phyloP scores from a whole-genome alignment of 495 filamentous ascomycete species.

The Aspergillus coremiiformis region DNA sequence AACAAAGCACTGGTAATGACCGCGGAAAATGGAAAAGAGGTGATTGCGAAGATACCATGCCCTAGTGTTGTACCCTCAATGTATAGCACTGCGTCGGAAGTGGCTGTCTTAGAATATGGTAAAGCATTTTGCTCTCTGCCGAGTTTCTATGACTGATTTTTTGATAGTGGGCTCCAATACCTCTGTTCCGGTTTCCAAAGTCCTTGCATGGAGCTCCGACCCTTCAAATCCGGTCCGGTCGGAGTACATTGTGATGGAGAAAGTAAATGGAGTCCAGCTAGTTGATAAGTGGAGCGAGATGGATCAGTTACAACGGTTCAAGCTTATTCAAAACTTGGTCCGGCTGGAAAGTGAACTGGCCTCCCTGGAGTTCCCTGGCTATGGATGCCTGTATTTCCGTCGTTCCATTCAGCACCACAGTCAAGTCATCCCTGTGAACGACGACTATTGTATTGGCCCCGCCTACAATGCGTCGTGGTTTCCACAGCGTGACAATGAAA shows the following conservation, averaged over 20 bases:
- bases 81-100: constrained; percentile 28
- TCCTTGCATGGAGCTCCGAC: constrained; percentile 24
- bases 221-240: constrained; percentile 22
- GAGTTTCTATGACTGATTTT: not conserved
- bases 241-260: constrained; percentile 32
- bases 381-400: constrained; percentile 24
- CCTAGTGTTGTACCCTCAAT: constrained; percentile 16
- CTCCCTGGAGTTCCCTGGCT: constrained; percentile 20
- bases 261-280: constrained; percentile 20
- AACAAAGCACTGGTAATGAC: constrained; percentile 26
- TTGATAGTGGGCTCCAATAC: constrained; percentile 18
- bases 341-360: constrained; percentile 22
- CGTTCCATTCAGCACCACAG: constrained; percentile 3
- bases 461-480: constrained; percentile 15
- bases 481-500: constrained; percentile 2
- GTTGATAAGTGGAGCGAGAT: constrained; percentile 25
- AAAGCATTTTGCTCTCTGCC: not conserved
- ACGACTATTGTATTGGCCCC: constrained; percentile 16
- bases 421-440: constrained; percentile 11
- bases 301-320: constrained; percentile 10
- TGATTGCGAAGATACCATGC: constrained; percentile 23
- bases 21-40: constrained; percentile 20
- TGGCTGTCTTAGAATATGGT: constrained; percentile 25
- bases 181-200: constrained; percentile 20
- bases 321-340: constrained; percentile 22